Evolutionary conservation across 768 basidiomycete genomes (phyloP).

Genomic region (Phylloporus arenicola): DNA sequence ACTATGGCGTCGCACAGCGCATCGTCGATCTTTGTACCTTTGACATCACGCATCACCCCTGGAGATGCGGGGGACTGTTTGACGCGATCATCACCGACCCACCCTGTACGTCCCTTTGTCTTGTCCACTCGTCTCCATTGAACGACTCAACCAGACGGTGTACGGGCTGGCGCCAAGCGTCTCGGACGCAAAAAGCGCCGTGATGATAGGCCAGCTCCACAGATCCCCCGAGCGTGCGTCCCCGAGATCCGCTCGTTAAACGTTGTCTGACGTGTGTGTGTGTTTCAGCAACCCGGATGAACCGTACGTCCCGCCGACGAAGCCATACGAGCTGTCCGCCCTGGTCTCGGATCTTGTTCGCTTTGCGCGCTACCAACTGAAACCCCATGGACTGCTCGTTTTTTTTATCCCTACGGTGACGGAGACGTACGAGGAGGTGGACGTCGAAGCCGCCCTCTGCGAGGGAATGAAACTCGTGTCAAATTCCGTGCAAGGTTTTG

Average conservation of each 20-base stretch:
- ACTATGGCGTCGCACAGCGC: slow-evolving; percentile 70
- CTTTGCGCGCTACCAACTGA: slow-evolving; percentile 78
- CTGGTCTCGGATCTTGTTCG: slow-evolving; percentile 78
- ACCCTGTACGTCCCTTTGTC: slow-evolving; percentile 57
- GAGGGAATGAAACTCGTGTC: slow-evolving; percentile 85
- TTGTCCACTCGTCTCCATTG: not conserved
- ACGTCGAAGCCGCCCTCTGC: slow-evolving; percentile 71
- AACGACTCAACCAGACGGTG: slow-evolving; percentile 58
- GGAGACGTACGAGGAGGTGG: slow-evolving; percentile 86
- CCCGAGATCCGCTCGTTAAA: not conserved
- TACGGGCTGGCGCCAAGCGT: slow-evolving; percentile 82
- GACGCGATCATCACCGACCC: slow-evolving; percentile 95
- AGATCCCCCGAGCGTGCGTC: slow-evolving; percentile 42
- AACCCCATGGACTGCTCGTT: slow-evolving; percentile 82
- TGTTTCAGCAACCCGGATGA: slow-evolving; percentile 38
- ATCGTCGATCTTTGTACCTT: slow-evolving; percentile 87
- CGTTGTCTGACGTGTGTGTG: not conserved
- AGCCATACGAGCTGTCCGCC: slow-evolving; percentile 86
- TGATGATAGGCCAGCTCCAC: slow-evolving; percentile 23
- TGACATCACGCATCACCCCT: slow-evolving; percentile 87
- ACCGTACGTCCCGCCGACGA: slow-evolving; percentile 83
- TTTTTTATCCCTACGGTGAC: slow-evolving; percentile 94
- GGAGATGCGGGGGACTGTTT: slow-evolving; percentile 83
- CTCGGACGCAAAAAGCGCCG: slow-evolving; percentile 60
- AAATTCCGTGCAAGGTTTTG: slow-evolving; percentile 90